Evolutionary conservation across 441 rosid species (phyloP).

Genomic region (Corymbia calophylla): DNA sequence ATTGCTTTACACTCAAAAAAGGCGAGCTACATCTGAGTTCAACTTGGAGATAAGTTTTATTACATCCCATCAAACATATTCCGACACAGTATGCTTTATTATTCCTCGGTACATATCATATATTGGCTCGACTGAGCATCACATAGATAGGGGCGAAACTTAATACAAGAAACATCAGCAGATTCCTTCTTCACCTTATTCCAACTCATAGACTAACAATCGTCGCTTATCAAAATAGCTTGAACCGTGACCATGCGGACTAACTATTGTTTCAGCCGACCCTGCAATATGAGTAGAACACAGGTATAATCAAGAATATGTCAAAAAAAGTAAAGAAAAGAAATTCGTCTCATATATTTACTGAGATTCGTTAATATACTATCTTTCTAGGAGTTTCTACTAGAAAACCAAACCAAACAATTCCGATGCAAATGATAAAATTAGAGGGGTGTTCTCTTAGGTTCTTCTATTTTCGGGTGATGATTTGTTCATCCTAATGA

Average conservation of each 20-base stretch:
- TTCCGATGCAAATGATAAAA: neutral
- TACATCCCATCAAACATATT: neutral
- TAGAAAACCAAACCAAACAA: neutral
- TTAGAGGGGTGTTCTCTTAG: neutral
- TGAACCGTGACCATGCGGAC: neutral
- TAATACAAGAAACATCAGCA: neutral
- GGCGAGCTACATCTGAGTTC: too few relatives aligned
- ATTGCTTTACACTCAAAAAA: too few relatives aligned
- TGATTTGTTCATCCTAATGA: neutral
- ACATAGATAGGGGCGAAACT: neutral
- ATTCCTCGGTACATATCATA: neutral
- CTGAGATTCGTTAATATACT: neutral
- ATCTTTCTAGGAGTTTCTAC: neutral
- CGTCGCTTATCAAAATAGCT: neutral
- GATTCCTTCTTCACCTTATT: neutral
- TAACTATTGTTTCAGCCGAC: neutral
- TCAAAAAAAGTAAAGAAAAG: neutral
- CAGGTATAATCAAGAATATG: neutral
- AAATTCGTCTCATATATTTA: neutral
- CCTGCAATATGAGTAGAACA: neutral
- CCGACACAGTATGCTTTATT: neutral
- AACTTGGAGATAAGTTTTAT: neutral
- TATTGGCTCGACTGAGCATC: neutral
- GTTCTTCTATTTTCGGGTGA: neutral
- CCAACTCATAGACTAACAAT: neutral